These are phyloP conservation scores for Mrakia hoshinonis DNA, from an alignment of 768 basidiomycete genomes.

Conservation along the genomic window DNA sequence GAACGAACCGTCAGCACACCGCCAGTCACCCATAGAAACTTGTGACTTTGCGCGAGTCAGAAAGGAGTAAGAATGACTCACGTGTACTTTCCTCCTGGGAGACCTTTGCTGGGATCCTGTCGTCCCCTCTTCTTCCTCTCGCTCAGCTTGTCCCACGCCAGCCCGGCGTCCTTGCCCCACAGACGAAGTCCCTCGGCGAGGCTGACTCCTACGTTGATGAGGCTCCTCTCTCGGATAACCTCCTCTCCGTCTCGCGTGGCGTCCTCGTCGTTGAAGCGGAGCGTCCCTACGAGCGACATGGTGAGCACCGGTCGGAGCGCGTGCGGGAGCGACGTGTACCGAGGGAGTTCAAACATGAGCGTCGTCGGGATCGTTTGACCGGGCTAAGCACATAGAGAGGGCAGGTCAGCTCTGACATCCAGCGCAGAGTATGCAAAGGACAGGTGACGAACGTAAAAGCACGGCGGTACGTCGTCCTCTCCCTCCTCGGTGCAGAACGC, in stretches of 20 bases:
- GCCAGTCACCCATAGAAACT: too few relatives aligned
- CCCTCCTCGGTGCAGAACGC: constrained; percentile 22
- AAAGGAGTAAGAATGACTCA: not conserved
- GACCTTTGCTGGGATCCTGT: constrained; percentile 16
- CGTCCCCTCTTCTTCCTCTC: constrained; percentile 24
- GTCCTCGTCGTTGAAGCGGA: constrained; percentile 9
- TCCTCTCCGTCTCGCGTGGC: constrained; percentile 2
- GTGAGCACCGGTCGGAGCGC: constrained; percentile 10
- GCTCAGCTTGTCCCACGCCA: constrained; percentile 21
- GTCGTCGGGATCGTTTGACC: constrained; percentile 29
- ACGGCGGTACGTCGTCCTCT: constrained; percentile 21
- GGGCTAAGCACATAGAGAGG: not conserved
- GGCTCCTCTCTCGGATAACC: not conserved
- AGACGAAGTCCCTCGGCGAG: constrained; percentile 24
- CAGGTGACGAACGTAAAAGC: constrained; percentile 20
- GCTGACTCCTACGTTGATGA: constrained; percentile 28
- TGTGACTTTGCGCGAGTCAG: too few relatives aligned
- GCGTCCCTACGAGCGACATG: constrained; percentile 27
- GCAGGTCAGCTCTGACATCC: not conserved
- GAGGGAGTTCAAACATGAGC: constrained; percentile 26
- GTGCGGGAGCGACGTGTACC: constrained; percentile 26
- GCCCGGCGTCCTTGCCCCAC: constrained; percentile 26
- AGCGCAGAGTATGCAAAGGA: not conserved
- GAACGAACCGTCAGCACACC: not conserved
- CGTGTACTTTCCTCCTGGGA: constrained; percentile 30